These are phyloP conservation scores for Dendrocalamus latiflorus DNA, from an alignment of 202 grass and related monocot genomes.

Conservation along the genomic window DNA sequence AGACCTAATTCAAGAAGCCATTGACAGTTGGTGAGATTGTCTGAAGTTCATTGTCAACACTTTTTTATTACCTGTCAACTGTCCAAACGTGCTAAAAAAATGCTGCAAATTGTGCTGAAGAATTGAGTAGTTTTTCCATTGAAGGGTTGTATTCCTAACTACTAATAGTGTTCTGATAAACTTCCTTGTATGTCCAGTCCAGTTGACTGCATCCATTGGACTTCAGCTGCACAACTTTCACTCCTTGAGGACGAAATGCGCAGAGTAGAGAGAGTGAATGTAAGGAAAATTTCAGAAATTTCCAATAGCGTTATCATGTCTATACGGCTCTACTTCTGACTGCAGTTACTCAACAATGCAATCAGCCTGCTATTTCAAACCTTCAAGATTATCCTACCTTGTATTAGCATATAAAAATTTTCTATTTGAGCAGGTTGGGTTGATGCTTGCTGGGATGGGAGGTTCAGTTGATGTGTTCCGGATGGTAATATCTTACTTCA, in stretches of 20 bases:
- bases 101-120: background rate
- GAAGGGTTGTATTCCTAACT: background rate
- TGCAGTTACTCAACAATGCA: background rate
- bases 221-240: conserved; percentile 82
- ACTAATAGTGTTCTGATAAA: conserved; percentile 11
- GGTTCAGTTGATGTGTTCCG: conserved; percentile 66
- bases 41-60: background rate
- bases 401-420: background rate
- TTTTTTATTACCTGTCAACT: background rate
- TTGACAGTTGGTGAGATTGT: conserved; percentile 79
- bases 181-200: conserved; percentile 48
- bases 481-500: conserved; percentile 51
- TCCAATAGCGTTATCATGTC: background rate
- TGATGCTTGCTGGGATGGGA: conserved; percentile 95
- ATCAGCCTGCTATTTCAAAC: background rate
- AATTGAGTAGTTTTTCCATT: background rate
- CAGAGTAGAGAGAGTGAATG: conserved; percentile 91
- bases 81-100: background rate
- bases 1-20: conserved; percentile 65
- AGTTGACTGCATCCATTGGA: conserved; percentile 98
- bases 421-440: conserved; percentile 62
- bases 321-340: background rate
- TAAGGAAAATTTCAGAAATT: conserved; percentile 42
- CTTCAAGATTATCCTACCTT: background rate
- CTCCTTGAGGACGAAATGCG: conserved; percentile 99